Evolutionary conservation across 805 yeast species (phyloP), one percentile per base, ranked within the genome.

Genomic region (Phaffomyces thermotolerans): DNA sequence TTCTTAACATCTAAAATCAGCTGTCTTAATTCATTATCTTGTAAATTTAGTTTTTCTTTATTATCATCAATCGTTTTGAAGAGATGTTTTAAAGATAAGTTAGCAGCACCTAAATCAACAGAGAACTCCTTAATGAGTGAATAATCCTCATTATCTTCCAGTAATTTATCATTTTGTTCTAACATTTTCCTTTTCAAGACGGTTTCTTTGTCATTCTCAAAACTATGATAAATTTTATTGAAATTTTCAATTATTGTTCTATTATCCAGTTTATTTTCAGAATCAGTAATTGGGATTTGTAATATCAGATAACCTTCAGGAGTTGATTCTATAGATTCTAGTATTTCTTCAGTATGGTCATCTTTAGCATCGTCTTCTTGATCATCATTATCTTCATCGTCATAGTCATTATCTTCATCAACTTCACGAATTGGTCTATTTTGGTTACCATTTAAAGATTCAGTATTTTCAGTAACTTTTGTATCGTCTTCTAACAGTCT

Each of bases 1-100:
- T 90, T 93, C 40, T 97, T 73, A 9, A 93, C 98, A 58, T 93
- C 99, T 74, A 86, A 76, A 42, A 93, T 82, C 49, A 93, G 69
- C 47, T 84, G 84, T 47, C 91, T 78, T 44, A 93, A 74, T 59
- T 93, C 98, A 44, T 76, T 69, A 56, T 91, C 98, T 10, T 87
- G 79, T 29, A 93, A 68, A 17, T 72, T 70, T 44, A 91, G 67
- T 47, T 78, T 76, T n/a, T 87, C 86, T 54, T 96, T 76, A 46
- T 84, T 79, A 23, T 75, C 78, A 50, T 88, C 96, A 43, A 93
- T 88, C 2, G 83, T 76, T 8, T 78, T 76, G 27, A 93, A 67
- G 39, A 93, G 71, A 60, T 95, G 90, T 57, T 89, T 87, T 41
- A 93, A 67, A 4, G 89, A 80, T 32, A 84, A 63, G 52, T 80